phyloP scores from a whole-genome alignment of 768 basidiomycete species.

The Mycena alexandri region DNA sequence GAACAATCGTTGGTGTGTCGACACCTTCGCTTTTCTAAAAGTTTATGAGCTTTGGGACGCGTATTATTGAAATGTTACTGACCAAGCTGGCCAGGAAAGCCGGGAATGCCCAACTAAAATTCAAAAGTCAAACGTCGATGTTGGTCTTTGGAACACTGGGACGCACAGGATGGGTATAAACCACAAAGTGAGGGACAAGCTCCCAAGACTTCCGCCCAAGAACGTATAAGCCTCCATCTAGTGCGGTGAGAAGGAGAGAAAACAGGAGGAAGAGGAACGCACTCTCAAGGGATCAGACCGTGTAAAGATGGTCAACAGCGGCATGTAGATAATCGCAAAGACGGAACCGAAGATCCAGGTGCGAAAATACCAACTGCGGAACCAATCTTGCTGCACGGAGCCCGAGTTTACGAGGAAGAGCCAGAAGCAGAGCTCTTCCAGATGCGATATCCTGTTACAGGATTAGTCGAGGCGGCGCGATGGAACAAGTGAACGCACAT shows the following conservation, averaged over 20 bases:
- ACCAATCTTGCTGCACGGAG: slow-evolving; percentile 79
- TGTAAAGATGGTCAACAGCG: slow-evolving; percentile 75
- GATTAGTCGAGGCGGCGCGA: not conserved
- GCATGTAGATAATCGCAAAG: slow-evolving; percentile 74
- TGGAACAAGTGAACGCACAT: slow-evolving; percentile 61
- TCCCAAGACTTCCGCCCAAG: slow-evolving; percentile 77
- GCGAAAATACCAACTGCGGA: slow-evolving; percentile 80
- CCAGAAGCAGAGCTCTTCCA: slow-evolving; percentile 93
- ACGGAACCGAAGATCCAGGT: slow-evolving; percentile 77
- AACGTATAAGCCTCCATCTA: slow-evolving; percentile 81
- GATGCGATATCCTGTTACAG: slow-evolving; percentile 73
- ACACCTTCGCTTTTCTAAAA: slow-evolving; percentile 70
- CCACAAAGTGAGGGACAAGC: slow-evolving; percentile 77
- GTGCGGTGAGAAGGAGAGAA: not conserved
- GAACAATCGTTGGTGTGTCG: slow-evolving; percentile 73
- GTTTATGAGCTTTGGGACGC: not conserved
- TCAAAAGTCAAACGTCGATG: slow-evolving; percentile 32
- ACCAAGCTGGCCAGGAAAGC: slow-evolving; percentile 73
- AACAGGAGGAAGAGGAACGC: slow-evolving; percentile 27
- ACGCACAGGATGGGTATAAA: slow-evolving; percentile 78
- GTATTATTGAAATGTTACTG: slow-evolving; percentile 36
- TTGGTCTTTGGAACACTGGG: slow-evolving; percentile 4
- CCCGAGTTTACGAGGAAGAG: slow-evolving; percentile 81
- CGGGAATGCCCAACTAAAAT: slow-evolving; percentile 72
- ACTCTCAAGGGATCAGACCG: slow-evolving; percentile 72